These are phyloP conservation scores for Zoysia pacifica DNA, from an alignment of 176 grass and related monocot species.

Conservation along the genomic window DNA sequence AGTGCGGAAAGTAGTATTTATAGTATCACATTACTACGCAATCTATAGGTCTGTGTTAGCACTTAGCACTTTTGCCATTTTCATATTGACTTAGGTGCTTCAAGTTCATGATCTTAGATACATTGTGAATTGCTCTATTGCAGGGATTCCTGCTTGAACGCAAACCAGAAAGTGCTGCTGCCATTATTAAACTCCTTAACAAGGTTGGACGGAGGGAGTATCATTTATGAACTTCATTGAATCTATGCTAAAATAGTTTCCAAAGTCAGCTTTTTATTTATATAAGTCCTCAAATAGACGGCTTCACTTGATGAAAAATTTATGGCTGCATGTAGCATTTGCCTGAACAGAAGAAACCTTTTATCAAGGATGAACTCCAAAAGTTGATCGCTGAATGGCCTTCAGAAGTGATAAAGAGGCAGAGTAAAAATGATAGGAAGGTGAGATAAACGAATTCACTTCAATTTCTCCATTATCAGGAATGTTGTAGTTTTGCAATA, in stretches of 20 bases:
- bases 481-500: neutral
- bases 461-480: neutral
- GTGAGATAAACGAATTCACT: slow-evolving; percentile 45
- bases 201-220: slow-evolving; percentile 51
- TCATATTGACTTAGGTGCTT: slow-evolving; percentile 14
- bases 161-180: slow-evolving; percentile 76
- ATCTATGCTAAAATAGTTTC: neutral
- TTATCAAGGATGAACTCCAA: slow-evolving; percentile 78
- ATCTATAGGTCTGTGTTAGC: neutral
- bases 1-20: neutral
- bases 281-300: neutral
- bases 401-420: slow-evolving; percentile 60
- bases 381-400: slow-evolving; percentile 86
- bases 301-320: slow-evolving; percentile 22
- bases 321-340: slow-evolving; percentile 59
- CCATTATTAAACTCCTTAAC: slow-evolving; percentile 62
- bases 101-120: slow-evolving; percentile 18
- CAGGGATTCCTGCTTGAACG: slow-evolving; percentile 85
- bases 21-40: neutral
- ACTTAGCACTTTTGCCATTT: neutral
- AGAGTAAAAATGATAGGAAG: slow-evolving; percentile 80
- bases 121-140: slow-evolving; percentile 29
- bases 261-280: no score
- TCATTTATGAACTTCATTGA: neutral
- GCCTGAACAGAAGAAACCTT: slow-evolving; percentile 63